Percentiles rank a stretch among this genome's conserved stretches.
These are phyloP conservation scores for Falciphora oryzae DNA, from an alignment of 2,329 filamentous ascomycete genomes.

Conservation along the genomic window DNA sequence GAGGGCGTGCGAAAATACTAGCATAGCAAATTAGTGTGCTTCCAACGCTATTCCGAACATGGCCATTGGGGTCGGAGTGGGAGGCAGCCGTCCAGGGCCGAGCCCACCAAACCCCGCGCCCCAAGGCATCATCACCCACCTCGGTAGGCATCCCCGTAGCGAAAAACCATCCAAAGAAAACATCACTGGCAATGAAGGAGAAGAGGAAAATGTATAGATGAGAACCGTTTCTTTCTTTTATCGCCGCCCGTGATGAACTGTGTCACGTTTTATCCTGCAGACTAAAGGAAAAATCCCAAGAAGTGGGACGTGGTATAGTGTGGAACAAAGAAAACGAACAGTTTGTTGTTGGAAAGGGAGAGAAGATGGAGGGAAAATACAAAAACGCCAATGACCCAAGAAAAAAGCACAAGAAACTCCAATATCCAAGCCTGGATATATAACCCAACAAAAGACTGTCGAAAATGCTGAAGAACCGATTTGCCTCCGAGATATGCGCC, in stretches of 20 bases:
- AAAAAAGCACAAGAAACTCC: not conserved
- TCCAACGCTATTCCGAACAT: no score
- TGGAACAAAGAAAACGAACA: not conserved
- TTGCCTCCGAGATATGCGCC: not conserved
- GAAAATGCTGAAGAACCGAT: not conserved
- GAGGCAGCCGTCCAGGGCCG: no score
- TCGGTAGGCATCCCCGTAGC: no score
- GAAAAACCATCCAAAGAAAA: no score
- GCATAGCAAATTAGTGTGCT: no score
- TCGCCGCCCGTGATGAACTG: not conserved
- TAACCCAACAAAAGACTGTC: not conserved
- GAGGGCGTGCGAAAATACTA: no score
- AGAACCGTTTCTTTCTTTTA: not conserved
- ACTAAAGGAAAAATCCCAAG: not conserved
- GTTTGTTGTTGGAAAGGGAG: not conserved
- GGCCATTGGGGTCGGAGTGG: no score
- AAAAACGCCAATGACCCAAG: not conserved
- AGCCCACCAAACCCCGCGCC: no score
- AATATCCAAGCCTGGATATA: constrained; percentile 1
- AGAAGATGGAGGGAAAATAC: not conserved
- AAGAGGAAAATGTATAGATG: not conserved
- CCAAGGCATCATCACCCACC: no score
- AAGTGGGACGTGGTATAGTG: not conserved
- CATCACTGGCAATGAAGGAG: not conserved
- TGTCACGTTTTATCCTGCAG: not conserved